Evolutionary conservation across 805 yeast genomes (phyloP), one percentile per base, ranked within the genome.

Genomic region (Candida endomychidarum): DNA sequence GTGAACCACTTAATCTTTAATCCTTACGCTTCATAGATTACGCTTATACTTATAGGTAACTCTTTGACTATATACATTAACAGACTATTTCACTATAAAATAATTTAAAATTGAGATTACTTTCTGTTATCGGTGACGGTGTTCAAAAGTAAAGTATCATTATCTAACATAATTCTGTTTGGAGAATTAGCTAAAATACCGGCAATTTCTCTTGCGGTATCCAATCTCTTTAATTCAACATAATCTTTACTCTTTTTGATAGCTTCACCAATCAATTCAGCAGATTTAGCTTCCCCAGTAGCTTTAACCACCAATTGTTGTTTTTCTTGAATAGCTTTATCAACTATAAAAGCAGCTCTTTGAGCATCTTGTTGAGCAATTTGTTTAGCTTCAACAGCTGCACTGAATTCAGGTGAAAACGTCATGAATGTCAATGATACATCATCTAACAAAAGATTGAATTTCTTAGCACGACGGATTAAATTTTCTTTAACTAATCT

Each of bases 311-410:
- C 95, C 72, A 88, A 75, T 60, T 95, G 95, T 67, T 93, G 98
- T 64, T 93, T 93, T 70, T 93, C 98, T 67, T 93, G 99, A 54
- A 86, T 81, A 7, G 99, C 99, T 61, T 89, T 87, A 64, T 93
- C 99, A 38, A 93, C 99, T 30, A 93, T 74, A 53, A 90, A 93
- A 0, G 98, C 97, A 7, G 99, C 98, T 64, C 96, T 83, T 69
- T 93, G 97, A 15, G 99, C 98, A 61, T 93, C 99, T 73, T 93
- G 99, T 66, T 93, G 99, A 20, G 99, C 98, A 66, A 93, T 93
- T 72, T 93, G 99, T 68, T 93, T 93, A 43, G 96, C 96, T 70
- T 93, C 99, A 41, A 93, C 99, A 4, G 98, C 98, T 32, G 85
- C 81, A 29, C 98, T 90, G 63, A 93, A 93, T 65, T 93, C 99